Evolutionary conservation across 2,329 filamentous ascomycete species (phyloP), one percentile per base, ranked within the genome.

Genomic region (Sporothrix protearum): DNA sequence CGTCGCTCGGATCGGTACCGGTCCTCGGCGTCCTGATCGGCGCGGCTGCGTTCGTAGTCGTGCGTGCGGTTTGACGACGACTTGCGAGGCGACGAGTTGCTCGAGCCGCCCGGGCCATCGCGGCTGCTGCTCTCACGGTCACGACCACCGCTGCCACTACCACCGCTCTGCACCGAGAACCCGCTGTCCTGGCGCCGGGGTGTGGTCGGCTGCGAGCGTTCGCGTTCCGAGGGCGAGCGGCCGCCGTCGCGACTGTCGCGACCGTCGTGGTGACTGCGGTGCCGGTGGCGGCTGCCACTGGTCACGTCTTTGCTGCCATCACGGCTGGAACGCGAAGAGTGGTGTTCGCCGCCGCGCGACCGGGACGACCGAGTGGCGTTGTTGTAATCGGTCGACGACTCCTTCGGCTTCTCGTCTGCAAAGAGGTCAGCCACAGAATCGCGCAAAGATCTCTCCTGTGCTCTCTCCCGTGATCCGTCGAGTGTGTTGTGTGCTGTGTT

Each of bases 381-480:
- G 30, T 71, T 22, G 22, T 74, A 68, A 49, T 19, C 14, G 73
- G 33, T 49, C 33, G 76, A 77, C 70, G 76, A 76, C 73, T 81
- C 80, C 77, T 79, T 82, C 76, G 77, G 79, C 75, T 77, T 78
- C 71, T 85, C 84, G 80, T 86, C 85, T 87, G 82, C 81, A 80
- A 82, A 84, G 78, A 84, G 81, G 85, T 88, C 83, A 88, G 86
- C 82, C 84, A 84, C 82, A 79, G 82, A 81, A 79, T 80, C 79
- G 77, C 79, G 77, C 80, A 83, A 78, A 25, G 76, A 77, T 76
- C 53, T 66, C 42, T 64, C 36, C 53, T 49, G 53, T 71, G 70
- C 33, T 71, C 51, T 30, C 53, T 57, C 53, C 42, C 42, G 42
- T 47, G 42, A 47, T 47, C 42, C 42, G 14, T 47, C 42, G 42